Conservation (phyloP, 2,329 filamentous ascomycete genomes). For the Didymella lethalis region DNA sequence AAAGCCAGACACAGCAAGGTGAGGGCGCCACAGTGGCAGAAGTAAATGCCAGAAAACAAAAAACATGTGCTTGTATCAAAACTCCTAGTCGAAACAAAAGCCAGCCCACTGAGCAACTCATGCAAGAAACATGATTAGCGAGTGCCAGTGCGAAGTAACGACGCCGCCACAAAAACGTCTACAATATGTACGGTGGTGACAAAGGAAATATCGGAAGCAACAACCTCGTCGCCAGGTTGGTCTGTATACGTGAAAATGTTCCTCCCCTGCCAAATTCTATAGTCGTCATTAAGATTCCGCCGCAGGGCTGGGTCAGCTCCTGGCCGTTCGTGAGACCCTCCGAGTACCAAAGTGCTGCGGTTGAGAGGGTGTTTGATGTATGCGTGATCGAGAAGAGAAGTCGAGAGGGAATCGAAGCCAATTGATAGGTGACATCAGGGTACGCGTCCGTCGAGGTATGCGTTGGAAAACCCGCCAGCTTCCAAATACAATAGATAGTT, state of each 20-base stretch:
- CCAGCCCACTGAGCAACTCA: slow-evolving; percentile 44
- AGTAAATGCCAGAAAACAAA: slow-evolving; percentile 34
- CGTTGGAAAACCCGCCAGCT: slow-evolving; percentile 31
- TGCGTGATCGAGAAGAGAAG: slow-evolving; percentile 42
- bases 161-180: slow-evolving; percentile 44
- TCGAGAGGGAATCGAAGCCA: slow-evolving; percentile 31
- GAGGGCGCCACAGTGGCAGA: slow-evolving; percentile 3
- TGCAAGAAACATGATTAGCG: slow-evolving; percentile 49
- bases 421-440: slow-evolving; percentile 37
- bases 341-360: slow-evolving; percentile 22
- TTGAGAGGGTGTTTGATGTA: slow-evolving; percentile 30
- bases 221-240: slow-evolving; percentile 34
- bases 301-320: slow-evolving; percentile 28
- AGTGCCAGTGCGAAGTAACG: slow-evolving; percentile 40
- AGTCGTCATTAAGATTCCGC: slow-evolving; percentile 49
- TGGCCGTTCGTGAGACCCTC: slow-evolving; percentile 37
- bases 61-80: slow-evolving; percentile 50
- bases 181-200: slow-evolving; percentile 50
- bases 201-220: slow-evolving; percentile 42
- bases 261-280: slow-evolving; percentile 45
- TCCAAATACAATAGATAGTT: slow-evolving; percentile 41
- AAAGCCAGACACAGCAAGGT: slow-evolving; percentile 32
- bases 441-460: slow-evolving; percentile 31
- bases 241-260: slow-evolving; percentile 47
- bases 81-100: slow-evolving; percentile 38